A percentile compares a stretch with the other conserved stretches of the same genome.
These are phyloP conservation scores for Populus ilicifolia DNA, from an alignment of 345 rosid genomes.

Conservation along the genomic window DNA sequence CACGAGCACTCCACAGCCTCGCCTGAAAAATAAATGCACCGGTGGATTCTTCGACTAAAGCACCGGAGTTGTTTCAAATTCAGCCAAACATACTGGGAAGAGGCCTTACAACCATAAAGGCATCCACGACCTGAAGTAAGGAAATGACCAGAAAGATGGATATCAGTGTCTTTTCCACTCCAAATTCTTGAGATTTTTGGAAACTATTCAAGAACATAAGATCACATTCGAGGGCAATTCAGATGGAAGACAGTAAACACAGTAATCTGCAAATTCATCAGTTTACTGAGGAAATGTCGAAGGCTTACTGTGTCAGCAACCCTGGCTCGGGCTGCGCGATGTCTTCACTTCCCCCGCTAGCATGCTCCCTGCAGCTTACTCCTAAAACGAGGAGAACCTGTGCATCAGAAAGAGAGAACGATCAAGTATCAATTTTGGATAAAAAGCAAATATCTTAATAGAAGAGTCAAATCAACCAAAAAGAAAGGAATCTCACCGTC, in stretches of 20 bases:
- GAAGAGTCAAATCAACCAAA: background rate
- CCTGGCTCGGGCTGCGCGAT: slow-evolving; percentile 68
- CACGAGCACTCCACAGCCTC: background rate
- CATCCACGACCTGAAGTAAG: slow-evolving; percentile 75
- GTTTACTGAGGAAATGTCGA: background rate
- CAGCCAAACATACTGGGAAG: slow-evolving; percentile 80
- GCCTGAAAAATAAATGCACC: background rate
- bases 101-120: slow-evolving; percentile 88
- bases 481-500: slow-evolving; percentile 38
- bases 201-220: no score
- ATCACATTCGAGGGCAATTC: background rate
- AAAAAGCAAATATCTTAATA: background rate
- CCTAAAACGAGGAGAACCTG: slow-evolving; percentile 34
- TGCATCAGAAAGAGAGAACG: background rate
- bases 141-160: background rate
- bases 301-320: slow-evolving; percentile 72
- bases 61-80: slow-evolving; percentile 1
- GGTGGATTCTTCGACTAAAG: background rate
- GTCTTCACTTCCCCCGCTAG: slow-evolving; percentile 86
- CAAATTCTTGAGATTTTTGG: background rate
- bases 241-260: background rate
- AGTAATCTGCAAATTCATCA: background rate
- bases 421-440: background rate
- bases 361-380: slow-evolving; percentile 83
- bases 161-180: background rate